These are phyloP conservation scores for Selenicereus undatus DNA, from an alignment of 148 eudicot genomes.

Conservation along the genomic window DNA sequence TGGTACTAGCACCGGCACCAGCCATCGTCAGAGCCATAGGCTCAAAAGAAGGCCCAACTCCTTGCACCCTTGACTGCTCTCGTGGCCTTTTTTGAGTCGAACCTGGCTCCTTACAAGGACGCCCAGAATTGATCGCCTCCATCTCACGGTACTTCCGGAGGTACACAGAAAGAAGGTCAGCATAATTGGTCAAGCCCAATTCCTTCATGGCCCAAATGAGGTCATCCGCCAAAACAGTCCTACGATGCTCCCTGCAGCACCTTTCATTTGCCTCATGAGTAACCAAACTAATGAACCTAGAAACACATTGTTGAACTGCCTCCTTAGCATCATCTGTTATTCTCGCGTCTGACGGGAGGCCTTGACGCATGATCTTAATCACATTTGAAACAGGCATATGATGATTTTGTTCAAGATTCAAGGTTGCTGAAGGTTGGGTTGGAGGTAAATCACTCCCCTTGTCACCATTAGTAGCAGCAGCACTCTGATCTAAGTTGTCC, in stretches of 20 bases:
- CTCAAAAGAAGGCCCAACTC: not conserved
- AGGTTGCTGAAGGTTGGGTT: not conserved
- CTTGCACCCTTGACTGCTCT: not conserved
- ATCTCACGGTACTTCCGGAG: conserved; percentile 14
- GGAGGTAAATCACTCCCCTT: not conserved
- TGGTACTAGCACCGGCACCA: not conserved
- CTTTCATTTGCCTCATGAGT: conserved; percentile 24
- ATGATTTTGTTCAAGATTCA: not conserved
- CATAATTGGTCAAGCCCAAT: conserved; percentile 24
- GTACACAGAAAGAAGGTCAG: conserved; percentile 16
- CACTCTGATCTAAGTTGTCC: not conserved
- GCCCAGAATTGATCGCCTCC: not conserved
- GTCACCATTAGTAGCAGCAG: not conserved
- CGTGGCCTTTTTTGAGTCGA: not conserved
- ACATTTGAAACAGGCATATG: not conserved
- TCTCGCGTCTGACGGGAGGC: not conserved
- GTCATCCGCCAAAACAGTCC: conserved; percentile 23
- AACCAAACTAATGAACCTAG: conserved; percentile 23
- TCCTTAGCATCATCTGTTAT: not conserved
- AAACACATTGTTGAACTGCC: conserved; percentile 22
- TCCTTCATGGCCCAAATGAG: conserved; percentile 21
- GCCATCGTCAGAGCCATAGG: not conserved
- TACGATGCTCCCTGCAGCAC: conserved; percentile 24
- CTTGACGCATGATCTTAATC: not conserved
- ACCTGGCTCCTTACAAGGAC: not conserved